These are phyloP conservation scores for Nakazawaea wickerhamii DNA, from an alignment of 805 yeast species.

Conservation along the genomic window DNA sequence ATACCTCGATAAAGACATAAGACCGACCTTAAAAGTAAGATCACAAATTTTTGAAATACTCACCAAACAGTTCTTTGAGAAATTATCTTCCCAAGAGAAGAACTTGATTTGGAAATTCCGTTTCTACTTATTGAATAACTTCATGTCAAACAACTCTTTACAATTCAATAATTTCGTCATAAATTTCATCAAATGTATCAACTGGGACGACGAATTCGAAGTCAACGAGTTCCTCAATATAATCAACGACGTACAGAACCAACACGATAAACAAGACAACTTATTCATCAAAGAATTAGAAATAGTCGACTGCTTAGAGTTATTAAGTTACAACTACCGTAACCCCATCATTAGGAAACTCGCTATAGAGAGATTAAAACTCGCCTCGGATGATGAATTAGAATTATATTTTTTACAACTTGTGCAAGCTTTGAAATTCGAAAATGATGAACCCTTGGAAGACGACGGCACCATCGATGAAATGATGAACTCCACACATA, in stretches of 20 bases:
- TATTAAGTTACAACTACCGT: conserved; percentile 72
- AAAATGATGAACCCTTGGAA: conserved; percentile 26
- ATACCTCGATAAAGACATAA: conserved; percentile 74
- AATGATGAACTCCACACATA: conserved; percentile 12
- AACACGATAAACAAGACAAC: conserved; percentile 15
- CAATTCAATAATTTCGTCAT: conserved; percentile 32
- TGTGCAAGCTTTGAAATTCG: conserved; percentile 88
- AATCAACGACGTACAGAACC: conserved; percentile 24
- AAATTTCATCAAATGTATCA: conserved; percentile 80
- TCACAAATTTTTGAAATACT: conserved; percentile 67
- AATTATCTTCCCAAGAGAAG: conserved; percentile 75
- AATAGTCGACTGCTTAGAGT: conserved; percentile 50
- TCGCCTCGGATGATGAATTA: conserved; percentile 76
- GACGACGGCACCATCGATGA: conserved; percentile 19
- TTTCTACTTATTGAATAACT: conserved; percentile 65
- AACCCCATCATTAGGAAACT: conserved; percentile 72
- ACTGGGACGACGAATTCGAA: conserved; percentile 84
- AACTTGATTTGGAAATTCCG: conserved; percentile 88
- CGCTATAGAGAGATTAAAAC: conserved; percentile 78
- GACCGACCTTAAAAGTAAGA: conserved; percentile 81
- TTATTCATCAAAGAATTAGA: conserved; percentile 28
- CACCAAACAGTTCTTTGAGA: conserved; percentile 77
- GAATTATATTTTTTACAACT: conserved; percentile 80
- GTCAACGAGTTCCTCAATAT: conserved; percentile 61
- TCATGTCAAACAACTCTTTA: conserved; percentile 23